Base-by-base conservation (phyloP, 768 basidiomycete species). In the Agaricus sinodeliciosus region DNA sequence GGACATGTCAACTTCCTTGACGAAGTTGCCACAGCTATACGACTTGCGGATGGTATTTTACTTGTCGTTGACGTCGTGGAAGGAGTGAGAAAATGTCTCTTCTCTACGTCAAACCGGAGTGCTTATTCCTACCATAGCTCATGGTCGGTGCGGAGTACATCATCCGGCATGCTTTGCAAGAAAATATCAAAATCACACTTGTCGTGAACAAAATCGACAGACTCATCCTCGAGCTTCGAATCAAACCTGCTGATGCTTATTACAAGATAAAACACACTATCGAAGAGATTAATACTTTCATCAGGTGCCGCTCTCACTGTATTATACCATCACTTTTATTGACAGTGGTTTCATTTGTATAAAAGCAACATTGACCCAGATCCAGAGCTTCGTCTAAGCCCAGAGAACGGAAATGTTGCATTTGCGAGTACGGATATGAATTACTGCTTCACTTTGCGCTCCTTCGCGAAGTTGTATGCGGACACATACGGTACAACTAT, bases 211-310 rank as follows among this genome's bases (percentile, higher is more conserved):
- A 99, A 77, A 85, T 99, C 63, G 96, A 99, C 70, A 81, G 96
- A 51, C 81, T 99, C 47, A 97, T 98, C 57, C 82, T 99, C 51
- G 96, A 99, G 70, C 76, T 99, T 53, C 85, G 96, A 43, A 85
- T 99, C 63, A 94, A 94, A 63, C 96, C 96, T 50, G 73, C 85
- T 39, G 96, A 99, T 62, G 96, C 96, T 0, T 99, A 91, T 74
- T 97, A 94, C 74, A 99, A 99, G 77, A 92, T 99, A 59, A 95
- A 92, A 68, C 95, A 98, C 66, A 97, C 94, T 2, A 95, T 99
- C 51, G 96, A 99, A 65, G 96, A 99, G 67, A 85, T 99, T 48
- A 99, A 99, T 67, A 90, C 86, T 1, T 87, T 94, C 67, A 97
- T 99, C 65, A 87, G 91, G 91, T 93, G 51, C 56, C 75, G 62